phyloP scores from a whole-genome alignment of 225 moss, liverwort and hornwort genomes.

The Climacium dendroides region DNA sequence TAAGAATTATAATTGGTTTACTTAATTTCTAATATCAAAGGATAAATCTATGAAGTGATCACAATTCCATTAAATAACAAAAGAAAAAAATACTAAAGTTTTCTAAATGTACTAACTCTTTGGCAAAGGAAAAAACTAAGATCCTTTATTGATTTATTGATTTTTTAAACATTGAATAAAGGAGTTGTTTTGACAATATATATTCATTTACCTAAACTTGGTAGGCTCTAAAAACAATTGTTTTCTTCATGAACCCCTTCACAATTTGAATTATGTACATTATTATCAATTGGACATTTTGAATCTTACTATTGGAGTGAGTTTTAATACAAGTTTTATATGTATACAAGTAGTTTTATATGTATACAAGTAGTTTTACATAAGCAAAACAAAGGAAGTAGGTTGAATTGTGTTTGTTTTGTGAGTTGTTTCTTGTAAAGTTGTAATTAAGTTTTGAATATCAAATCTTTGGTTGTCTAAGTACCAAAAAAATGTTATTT shows the following conservation, averaged over 20 bases:
- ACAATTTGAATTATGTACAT: neutral
- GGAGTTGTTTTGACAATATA: neutral
- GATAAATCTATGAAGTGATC: neutral
- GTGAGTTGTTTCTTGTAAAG: no score
- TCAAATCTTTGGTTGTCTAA: no score
- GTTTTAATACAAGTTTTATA: no score
- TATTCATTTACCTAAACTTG: neutral
- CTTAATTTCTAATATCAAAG: rapidly evolving
- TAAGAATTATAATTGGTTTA: rapidly evolving
- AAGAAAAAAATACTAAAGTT: no score
- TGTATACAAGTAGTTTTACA: no score
- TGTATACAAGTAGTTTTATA: no score
- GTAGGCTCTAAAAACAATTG: neutral
- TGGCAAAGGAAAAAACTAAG: neutral
- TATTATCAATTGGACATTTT: no score
- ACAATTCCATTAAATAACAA: neutral
- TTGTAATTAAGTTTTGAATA: no score
- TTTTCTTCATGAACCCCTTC: neutral
- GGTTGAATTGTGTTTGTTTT: no score
- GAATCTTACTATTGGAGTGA: no score
- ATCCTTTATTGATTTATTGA: neutral
- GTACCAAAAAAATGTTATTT: no score
- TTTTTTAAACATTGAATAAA: neutral
- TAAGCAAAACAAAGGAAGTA: no score
- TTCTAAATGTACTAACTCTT: rapidly evolving